These are phyloP conservation scores for Sarcomyxa edulis DNA, from an alignment of 768 basidiomycete genomes.

Conservation along the genomic window DNA sequence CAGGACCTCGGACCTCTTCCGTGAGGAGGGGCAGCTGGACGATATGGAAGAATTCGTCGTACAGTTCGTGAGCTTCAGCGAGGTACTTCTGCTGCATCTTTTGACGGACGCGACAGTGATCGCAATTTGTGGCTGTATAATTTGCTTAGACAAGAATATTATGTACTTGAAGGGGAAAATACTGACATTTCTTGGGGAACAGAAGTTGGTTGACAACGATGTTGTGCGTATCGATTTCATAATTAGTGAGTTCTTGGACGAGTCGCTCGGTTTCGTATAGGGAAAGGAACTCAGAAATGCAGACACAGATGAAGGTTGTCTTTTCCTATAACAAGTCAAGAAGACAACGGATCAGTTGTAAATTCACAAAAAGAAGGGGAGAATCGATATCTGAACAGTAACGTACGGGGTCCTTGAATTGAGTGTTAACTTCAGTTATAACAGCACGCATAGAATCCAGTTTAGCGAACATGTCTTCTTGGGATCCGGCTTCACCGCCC, in stretches of 20 bases:
- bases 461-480: slow-evolving; percentile 99
- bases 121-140: slow-evolving; percentile 77
- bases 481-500: slow-evolving; percentile 84
- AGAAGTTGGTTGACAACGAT: slow-evolving; percentile 98
- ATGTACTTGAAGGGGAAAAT: slow-evolving; percentile 1
- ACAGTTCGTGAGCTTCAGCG: slow-evolving; percentile 92
- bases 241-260: slow-evolving; percentile 90
- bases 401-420: slow-evolving; percentile 96
- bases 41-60: slow-evolving; percentile 98
- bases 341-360: too few species aligned
- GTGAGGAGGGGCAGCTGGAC: slow-evolving; percentile 89
- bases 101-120: slow-evolving; percentile 90
- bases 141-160: not conserved
- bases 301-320: slow-evolving; percentile 97
- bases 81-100: slow-evolving; percentile 99
- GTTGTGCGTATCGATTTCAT: slow-evolving; percentile 97
- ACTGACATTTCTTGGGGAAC: slow-evolving; percentile 85
- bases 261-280: slow-evolving; percentile 98
- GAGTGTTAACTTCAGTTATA: slow-evolving; percentile 97
- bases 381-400: not conserved
- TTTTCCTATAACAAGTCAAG: slow-evolving; percentile 89
- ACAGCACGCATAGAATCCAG: slow-evolving; percentile 95
- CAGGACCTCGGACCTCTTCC: slow-evolving; percentile 94
- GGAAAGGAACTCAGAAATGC: slow-evolving; percentile 97
- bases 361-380: slow-evolving; percentile 1